These are phyloP conservation scores for Maudiozyma pseudohumilis DNA, from an alignment of 805 yeast genomes.

Conservation along the genomic window DNA sequence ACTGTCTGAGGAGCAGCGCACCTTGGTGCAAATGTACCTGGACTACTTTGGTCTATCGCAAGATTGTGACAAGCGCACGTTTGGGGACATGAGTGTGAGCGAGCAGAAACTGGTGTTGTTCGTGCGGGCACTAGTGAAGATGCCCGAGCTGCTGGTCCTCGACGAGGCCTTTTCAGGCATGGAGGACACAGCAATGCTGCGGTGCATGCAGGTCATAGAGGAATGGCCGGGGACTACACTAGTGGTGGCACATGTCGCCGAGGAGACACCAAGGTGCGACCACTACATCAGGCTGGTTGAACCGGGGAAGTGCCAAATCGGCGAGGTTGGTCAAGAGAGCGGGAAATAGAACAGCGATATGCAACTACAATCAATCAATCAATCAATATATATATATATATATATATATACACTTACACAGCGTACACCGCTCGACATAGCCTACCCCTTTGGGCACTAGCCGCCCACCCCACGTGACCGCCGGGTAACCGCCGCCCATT, in stretches of 20 bases:
- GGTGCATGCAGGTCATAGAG: constrained; percentile 43
- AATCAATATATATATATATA: background rate
- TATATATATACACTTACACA: background rate
- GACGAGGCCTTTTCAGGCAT: constrained; percentile 93
- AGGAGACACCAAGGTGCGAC: constrained; percentile 71
- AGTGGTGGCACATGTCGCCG: constrained; percentile 67
- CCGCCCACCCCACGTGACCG: too few species aligned
- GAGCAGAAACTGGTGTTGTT: constrained; percentile 73
- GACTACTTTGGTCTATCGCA: constrained; percentile 36
- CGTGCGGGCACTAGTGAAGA: constrained; percentile 64
- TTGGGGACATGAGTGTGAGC: constrained; percentile 51
- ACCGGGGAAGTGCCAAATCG: constrained; percentile 32
- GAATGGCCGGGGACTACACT: constrained; percentile 62
- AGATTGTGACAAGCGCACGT: constrained; percentile 29
- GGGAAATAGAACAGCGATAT: too few species aligned
- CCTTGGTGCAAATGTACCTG: constrained; percentile 36
- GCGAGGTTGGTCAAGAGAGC: too few species aligned
- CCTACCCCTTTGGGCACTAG: too few species aligned
- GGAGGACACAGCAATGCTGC: constrained; percentile 52
- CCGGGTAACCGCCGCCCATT: too few species aligned
- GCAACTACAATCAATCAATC: constrained; percentile 3
- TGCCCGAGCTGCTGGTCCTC: constrained; percentile 67
- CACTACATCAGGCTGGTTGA: constrained; percentile 28
- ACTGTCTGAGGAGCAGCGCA: constrained; percentile 27
- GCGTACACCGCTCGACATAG: background rate